phyloP scores from a whole-genome alignment of 371 early-diverging fungal genomes.

The Mortierella polycephala region DNA sequence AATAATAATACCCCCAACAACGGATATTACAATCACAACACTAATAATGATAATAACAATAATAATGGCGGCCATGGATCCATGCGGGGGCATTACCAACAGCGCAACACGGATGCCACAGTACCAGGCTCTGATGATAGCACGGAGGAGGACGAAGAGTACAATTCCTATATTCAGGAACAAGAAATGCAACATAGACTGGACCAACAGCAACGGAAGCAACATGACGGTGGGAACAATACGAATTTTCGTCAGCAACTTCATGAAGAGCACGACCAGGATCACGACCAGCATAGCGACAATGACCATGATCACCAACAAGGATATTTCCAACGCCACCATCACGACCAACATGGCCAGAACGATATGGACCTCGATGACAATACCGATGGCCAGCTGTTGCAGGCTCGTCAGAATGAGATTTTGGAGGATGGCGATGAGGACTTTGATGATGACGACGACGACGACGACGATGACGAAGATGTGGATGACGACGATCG shows the following conservation, averaged over 20 bases:
- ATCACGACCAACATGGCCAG: not conserved
- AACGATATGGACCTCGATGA: slow-evolving; percentile 12
- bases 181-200: slow-evolving; percentile 30
- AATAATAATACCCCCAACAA: not conserved
- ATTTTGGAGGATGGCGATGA: slow-evolving; percentile 57
- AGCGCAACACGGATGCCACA: slow-evolving; percentile 16
- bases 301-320: slow-evolving; percentile 1
- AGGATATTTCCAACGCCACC: slow-evolving; percentile 1
- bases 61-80: slow-evolving; percentile 2
- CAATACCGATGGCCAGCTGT: slow-evolving; percentile 7
- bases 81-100: slow-evolving; percentile 11
- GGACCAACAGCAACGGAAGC: slow-evolving; percentile 6
- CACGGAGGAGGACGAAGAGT: slow-evolving; percentile 52
- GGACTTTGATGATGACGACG: slow-evolving; percentile 36
- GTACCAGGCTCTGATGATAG: slow-evolving; percentile 49
- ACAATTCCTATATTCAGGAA: slow-evolving; percentile 36
- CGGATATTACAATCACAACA: slow-evolving; percentile 7
- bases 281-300: slow-evolving; percentile 7
- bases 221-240: not conserved
- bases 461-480: slow-evolving; percentile 53
- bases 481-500: slow-evolving; percentile 61
- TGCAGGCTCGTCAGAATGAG: slow-evolving; percentile 44
- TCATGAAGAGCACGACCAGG: slow-evolving; percentile 25
- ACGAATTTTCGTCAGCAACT: slow-evolving; percentile 24
- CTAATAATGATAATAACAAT: slow-evolving; percentile 3